phyloP scores from a whole-genome alignment of 306 rosid genomes.

The Pterocarpus macrocarpus region DNA sequence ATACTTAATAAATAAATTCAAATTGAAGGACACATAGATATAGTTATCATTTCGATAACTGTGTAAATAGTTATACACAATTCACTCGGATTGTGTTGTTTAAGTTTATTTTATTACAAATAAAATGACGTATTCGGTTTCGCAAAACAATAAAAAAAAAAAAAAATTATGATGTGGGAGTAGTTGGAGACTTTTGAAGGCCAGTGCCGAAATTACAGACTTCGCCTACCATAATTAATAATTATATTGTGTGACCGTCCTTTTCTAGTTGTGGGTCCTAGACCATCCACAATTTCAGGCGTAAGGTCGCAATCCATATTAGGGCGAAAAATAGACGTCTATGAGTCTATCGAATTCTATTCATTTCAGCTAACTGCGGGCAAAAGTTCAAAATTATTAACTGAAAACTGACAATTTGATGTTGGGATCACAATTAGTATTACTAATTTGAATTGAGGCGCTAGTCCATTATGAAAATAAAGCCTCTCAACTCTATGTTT shows the following conservation, averaged over 20 bases:
- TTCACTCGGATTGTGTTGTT: too few species aligned
- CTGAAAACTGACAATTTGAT: not conserved
- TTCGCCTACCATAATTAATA: not conserved
- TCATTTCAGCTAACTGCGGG: not conserved
- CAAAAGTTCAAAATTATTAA: slow-evolving; percentile 5
- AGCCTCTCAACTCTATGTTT: too few species aligned
- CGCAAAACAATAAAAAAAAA: too few species aligned
- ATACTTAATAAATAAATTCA: too few species aligned
- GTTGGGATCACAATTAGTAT: not conserved
- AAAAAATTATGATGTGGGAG: not conserved
- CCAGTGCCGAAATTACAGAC: not conserved
- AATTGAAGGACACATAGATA: too few species aligned
- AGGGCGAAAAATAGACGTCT: not conserved
- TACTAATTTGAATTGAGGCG: too few species aligned
- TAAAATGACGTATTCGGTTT: too few species aligned
- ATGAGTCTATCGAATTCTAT: not conserved
- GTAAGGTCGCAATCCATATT: not conserved
- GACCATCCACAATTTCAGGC: not conserved
- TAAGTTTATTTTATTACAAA: too few species aligned
- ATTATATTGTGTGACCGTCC: not conserved
- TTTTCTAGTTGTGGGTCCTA: slow-evolving; percentile 4
- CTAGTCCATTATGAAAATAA: too few species aligned
- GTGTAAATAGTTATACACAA: too few species aligned
- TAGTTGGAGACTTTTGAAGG: not conserved
- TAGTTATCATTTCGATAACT: too few species aligned